Conservation (phyloP, 2,329 filamentous ascomycete genomes). For the Scedosporium minutisporum region DNA sequence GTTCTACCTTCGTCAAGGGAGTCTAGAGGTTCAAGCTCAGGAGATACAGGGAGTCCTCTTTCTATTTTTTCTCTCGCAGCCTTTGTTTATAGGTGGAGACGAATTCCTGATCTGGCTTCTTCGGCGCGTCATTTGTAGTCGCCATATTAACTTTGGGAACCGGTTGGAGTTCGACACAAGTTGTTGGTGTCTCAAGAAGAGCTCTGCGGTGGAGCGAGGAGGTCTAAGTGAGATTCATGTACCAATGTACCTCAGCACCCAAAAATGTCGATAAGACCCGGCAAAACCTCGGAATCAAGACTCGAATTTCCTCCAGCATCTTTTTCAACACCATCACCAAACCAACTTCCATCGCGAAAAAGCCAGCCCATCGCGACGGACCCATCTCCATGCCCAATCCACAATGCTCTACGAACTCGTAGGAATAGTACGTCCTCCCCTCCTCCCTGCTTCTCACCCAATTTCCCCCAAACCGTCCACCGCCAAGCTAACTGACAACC, state of each 20-base stretch:
- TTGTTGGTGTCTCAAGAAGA: background rate
- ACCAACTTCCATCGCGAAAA: background rate
- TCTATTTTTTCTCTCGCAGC: background rate
- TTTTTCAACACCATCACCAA: background rate
- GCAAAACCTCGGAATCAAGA: background rate
- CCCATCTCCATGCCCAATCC: constrained; percentile 20
- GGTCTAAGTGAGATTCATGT: no score
- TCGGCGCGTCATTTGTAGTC: background rate
- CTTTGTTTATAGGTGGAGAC: background rate
- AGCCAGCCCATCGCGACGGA: background rate
- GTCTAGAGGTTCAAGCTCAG: background rate
- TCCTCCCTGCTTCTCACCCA: background rate
- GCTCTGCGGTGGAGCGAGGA: no score
- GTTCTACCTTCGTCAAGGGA: background rate
- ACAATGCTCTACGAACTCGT: constrained; percentile 96
- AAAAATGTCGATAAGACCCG: background rate
- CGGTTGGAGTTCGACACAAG: background rate
- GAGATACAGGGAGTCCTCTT: background rate
- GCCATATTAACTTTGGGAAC: background rate
- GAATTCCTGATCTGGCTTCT: background rate
- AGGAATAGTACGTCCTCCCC: constrained; percentile 65
- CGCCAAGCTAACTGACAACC: constrained; percentile 6
- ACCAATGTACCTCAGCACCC: no score
- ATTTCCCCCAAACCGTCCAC: background rate
- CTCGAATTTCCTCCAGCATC: background rate